Evolutionary conservation across 257 asterid genomes (phyloP), one percentile per base, ranked within the genome.

Genomic region (Przewalskia tangutica): DNA sequence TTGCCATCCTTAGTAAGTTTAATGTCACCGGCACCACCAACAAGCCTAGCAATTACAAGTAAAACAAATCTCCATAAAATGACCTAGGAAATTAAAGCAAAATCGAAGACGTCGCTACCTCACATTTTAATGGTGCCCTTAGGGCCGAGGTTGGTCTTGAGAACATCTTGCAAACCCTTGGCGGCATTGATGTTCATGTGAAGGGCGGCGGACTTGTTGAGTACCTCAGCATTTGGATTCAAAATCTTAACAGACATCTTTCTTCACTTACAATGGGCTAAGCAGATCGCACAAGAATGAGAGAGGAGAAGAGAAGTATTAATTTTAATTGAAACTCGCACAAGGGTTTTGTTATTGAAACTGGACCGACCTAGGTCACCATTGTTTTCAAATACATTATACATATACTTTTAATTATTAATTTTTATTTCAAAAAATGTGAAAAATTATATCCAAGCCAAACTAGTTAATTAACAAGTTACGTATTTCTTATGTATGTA

Each of bases 101-200:
- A 23, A 18, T 56, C 6, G 66, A 73, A 20, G 7, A 32, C 23
- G 1, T 27, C 32, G 32, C 23, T 6, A n/a, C 81, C 4, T 63
- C 77, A 96, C 99, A 96, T 96, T 84, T 96, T 94, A 86, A 94
- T 93, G 67, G 99, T 96, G 75, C 98, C 99, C 80, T 91, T 96
- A 36, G 99, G 99, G 59, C 99, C 99, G 54, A 96, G 99, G 83
- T 96, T 96, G 51, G 95, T 89, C 85, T 93, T 93, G 55, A 96
- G 99, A 76, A 96, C 99, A 84, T 96, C 99, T 77, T 94, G 98
- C 71, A 96, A 90, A 51, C 98, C 98, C 90, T 94, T 96, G 6
- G 98, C 98, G 81, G 99, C 98, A 82, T 94, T 96, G 83, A 96
- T 94, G 88, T 94, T 96, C 99, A 96, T 96, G 89, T 94, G 98